phyloP scores from a whole-genome alignment of 2,329 filamentous ascomycete species.

The Hypoxylon sp. region DNA sequence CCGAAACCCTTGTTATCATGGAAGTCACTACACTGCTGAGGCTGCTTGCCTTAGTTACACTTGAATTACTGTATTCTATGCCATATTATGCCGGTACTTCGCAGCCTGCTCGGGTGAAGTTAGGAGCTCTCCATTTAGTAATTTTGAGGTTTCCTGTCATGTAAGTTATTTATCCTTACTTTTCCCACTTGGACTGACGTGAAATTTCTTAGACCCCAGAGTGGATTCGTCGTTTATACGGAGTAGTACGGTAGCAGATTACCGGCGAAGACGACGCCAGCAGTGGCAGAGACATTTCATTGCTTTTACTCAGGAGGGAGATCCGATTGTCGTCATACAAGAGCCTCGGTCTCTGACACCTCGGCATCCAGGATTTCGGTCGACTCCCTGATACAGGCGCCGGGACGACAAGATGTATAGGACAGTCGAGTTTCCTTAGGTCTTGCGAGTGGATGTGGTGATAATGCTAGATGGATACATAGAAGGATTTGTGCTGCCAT shows the following conservation, averaged over 20 bases:
- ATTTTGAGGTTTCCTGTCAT: not conserved
- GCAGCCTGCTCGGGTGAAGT: not conserved
- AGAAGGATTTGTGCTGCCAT: not conserved
- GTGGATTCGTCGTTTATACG: slow-evolving; percentile 3
- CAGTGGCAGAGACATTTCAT: not conserved
- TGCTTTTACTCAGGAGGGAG: slow-evolving; percentile 2
- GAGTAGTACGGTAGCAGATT: not conserved
- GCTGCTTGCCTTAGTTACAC: not conserved
- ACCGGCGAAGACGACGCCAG: not conserved
- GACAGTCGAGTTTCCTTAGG: not conserved
- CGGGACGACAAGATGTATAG: not conserved
- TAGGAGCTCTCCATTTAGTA: not conserved
- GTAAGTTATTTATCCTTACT: not conserved
- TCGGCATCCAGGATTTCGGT: slow-evolving; percentile 3
- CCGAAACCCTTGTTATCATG: not conserved
- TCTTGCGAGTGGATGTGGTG: not conserved
- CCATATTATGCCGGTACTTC: too few species aligned
- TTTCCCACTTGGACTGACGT: not conserved
- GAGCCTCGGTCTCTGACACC: not conserved
- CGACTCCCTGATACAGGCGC: slow-evolving; percentile 13
- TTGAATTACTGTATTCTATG: not conserved
- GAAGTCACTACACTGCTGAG: not conserved
- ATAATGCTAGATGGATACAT: not conserved
- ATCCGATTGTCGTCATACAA: slow-evolving; percentile 11
- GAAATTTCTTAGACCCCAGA: not conserved